Conservation (phyloP, 371 early-diverging fungal species). For the Lichtheimia hyalospora region DNA sequence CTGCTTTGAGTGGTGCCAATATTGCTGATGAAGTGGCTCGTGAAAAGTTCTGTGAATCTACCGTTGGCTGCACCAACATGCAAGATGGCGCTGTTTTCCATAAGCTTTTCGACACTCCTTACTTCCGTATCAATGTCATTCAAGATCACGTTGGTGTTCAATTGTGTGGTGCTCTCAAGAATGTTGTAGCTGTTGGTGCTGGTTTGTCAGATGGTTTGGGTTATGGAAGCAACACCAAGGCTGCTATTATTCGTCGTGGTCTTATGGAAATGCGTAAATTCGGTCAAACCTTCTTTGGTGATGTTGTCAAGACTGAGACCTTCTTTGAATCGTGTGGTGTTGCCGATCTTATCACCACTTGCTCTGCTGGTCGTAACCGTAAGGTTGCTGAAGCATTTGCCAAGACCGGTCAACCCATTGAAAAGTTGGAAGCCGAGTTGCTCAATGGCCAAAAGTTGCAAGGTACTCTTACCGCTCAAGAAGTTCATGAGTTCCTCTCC, state of each 20-base stretch:
- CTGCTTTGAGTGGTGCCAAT: conserved; percentile 97
- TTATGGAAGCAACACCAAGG: conserved; percentile 94
- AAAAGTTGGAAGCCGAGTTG: conserved; percentile 86
- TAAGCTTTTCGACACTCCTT: conserved; percentile 83
- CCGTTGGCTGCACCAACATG: conserved; percentile 77
- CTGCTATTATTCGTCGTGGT: conserved; percentile 96
- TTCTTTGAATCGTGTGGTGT: conserved; percentile 97
- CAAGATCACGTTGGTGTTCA: conserved; percentile 93
- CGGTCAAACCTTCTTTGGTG: conserved; percentile 75
- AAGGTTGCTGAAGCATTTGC: conserved; percentile 90
- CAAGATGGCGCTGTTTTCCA: conserved; percentile 78
- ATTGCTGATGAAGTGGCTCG: conserved; percentile 97
- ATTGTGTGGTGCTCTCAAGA: conserved; percentile 98
- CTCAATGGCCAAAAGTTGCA: conserved; percentile 98
- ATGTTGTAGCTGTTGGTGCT: conserved; percentile 97
- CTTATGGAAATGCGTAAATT: conserved; percentile 96
- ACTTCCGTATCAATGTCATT: conserved; percentile 85
- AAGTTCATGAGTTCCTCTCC: conserved; percentile 82
- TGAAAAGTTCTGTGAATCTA: conserved; percentile 95
- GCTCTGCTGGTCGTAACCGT: conserved; percentile 96
- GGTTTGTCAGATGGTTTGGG: conserved; percentile 94
- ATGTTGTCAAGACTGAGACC: conserved; percentile 79
- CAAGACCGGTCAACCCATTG: conserved; percentile 83
- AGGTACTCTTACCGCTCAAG: conserved; percentile 91
- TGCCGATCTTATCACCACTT: conserved; percentile 91